Evolutionary conservation across 495 filamentous ascomycete species (phyloP).

Genomic region (Aspergillus conjunctus): DNA sequence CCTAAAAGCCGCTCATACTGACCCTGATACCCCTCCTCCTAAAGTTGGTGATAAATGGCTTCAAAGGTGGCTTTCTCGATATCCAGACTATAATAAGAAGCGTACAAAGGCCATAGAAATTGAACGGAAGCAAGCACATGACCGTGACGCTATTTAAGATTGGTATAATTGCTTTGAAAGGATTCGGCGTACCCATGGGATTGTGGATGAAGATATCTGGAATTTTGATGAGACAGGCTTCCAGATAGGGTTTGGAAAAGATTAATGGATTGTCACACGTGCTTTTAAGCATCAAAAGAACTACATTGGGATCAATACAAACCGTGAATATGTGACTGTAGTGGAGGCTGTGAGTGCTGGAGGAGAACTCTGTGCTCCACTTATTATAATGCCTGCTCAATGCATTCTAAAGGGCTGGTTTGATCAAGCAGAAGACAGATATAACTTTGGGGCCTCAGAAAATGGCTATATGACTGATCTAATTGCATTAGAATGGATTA

Average conservation of each 20-base stretch:
- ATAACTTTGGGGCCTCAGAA: background rate
- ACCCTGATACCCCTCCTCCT: background rate
- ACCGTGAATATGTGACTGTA: background rate
- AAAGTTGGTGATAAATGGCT: background rate
- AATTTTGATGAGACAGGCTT: slow-evolving; percentile 50
- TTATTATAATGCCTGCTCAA: background rate
- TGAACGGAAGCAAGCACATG: background rate
- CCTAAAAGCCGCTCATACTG: background rate
- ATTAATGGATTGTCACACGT: background rate
- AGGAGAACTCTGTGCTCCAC: background rate
- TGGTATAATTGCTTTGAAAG: slow-evolving; percentile 1
- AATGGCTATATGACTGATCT: slow-evolving; percentile 1
- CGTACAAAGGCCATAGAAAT: background rate
- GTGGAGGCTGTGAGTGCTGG: background rate
- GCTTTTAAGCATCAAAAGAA: background rate
- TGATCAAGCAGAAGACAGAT: background rate
- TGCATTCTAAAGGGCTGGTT: background rate
- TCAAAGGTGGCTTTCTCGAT: background rate
- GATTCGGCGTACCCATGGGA: slow-evolving; percentile 30
- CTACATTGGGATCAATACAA: slow-evolving; percentile 3
- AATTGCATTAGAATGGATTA: slow-evolving; percentile 1
- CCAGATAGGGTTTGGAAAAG: slow-evolving; percentile 5
- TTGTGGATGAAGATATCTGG: slow-evolving; percentile 37
- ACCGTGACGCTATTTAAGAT: background rate
- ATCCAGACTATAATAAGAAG: background rate